phyloP scores from a whole-genome alignment of 768 basidiomycete species.

The Boletus rex-veris region DNA sequence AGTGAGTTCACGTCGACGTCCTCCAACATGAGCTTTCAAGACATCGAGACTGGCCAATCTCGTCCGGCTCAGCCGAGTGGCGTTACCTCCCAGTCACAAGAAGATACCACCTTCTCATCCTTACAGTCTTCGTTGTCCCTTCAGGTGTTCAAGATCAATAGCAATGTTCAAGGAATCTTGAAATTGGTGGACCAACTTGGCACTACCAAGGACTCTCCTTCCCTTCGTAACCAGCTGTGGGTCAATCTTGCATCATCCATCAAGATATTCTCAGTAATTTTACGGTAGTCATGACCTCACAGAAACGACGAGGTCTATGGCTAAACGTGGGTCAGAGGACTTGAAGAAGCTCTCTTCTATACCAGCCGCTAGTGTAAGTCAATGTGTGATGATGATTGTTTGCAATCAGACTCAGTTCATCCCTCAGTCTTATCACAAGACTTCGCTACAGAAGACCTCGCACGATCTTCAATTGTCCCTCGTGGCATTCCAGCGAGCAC shows the following conservation, averaged over 20 bases:
- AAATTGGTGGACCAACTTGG: constrained; percentile 98
- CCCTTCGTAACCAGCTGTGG: constrained; percentile 80
- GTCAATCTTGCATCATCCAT: constrained; percentile 29
- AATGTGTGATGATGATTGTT: not conserved
- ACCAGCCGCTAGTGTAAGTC: constrained; percentile 56
- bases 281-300: constrained; percentile 83
- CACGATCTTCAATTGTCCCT: constrained; percentile 90
- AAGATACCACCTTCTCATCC: constrained; percentile 71
- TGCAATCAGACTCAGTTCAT: not conserved
- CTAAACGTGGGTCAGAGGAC: constrained; percentile 90
- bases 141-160: constrained; percentile 98
- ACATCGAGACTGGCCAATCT: constrained; percentile 44
- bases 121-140: constrained; percentile 81
- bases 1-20: not conserved
- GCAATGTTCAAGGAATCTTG: constrained; percentile 93
- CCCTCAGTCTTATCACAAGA: constrained; percentile 72
- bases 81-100: constrained; percentile 38
- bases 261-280: constrained; percentile 2
- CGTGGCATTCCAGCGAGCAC: constrained; percentile 87
- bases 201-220: constrained; percentile 72
- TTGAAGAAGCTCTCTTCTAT: constrained; percentile 81
- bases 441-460: constrained; percentile 85
- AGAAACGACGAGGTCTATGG: constrained; percentile 91
- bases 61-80: constrained; percentile 28
- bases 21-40: constrained; percentile 46